phyloP scores from a whole-genome alignment of 495 filamentous ascomycete species.

The Astrothelium macrocarpum region DNA sequence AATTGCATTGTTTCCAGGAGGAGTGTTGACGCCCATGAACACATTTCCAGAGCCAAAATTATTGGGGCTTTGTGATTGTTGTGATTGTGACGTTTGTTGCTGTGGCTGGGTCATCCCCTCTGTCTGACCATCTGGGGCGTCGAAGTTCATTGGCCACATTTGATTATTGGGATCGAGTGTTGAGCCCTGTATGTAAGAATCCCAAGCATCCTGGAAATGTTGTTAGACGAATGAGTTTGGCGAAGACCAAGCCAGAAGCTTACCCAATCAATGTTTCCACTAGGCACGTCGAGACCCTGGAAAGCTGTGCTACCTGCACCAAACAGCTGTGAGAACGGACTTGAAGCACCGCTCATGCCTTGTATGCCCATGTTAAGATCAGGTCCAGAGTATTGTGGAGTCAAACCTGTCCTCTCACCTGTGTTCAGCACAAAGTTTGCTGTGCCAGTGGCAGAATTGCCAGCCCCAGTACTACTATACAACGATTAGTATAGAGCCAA shows the following conservation, averaged over 20 bases:
- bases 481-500: slow-evolving; percentile 24
- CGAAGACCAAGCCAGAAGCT: slow-evolving; percentile 21
- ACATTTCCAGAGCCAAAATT: slow-evolving; percentile 5
- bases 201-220: slow-evolving; percentile 28
- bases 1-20: neutral
- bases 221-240: neutral
- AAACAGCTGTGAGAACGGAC: slow-evolving; percentile 22
- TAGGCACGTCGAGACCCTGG: slow-evolving; percentile 27
- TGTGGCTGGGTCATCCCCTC: slow-evolving; percentile 3
- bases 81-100: neutral
- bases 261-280: slow-evolving; percentile 68
- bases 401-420: slow-evolving; percentile 17
- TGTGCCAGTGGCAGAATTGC: slow-evolving; percentile 26
- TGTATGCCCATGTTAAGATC: slow-evolving; percentile 4
- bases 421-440: slow-evolving; percentile 35
- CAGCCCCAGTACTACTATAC: neutral
- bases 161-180: slow-evolving; percentile 22
- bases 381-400: slow-evolving; percentile 16
- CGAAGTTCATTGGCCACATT: slow-evolving; percentile 29
- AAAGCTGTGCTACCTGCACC: slow-evolving; percentile 11
- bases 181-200: slow-evolving; percentile 33
- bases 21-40: slow-evolving; percentile 6
- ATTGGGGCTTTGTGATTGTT: neutral
- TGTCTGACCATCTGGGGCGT: slow-evolving; percentile 2
- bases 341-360: slow-evolving; percentile 12